Evolutionary conservation across 2,329 filamentous ascomycete genomes (phyloP), one percentile per base, ranked within the genome.

Genomic region (Acrocalymma vagum): DNA sequence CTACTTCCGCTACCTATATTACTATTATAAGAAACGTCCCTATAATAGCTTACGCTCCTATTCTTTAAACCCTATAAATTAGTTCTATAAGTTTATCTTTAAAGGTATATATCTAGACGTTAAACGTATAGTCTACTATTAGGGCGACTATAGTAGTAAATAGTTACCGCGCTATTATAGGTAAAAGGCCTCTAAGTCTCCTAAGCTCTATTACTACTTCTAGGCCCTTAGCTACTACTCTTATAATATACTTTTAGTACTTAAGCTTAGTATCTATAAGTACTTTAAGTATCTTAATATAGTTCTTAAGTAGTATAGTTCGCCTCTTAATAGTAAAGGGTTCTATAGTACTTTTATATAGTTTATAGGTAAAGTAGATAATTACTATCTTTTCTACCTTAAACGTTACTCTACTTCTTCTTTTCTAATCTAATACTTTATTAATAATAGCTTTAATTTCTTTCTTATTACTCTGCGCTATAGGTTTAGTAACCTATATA

Each of bases 321-420:
- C 39, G 34, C n/a, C 38, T 38, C 25, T 42, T 42, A n/a, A 50
- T 33, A 7, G 16, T 14, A 10, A 42, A 9, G 7, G 30, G 13
- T 14, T 23, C 11, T 3, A 16, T 18, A 5, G 35, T 27, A 16
- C 31, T 24, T 24, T 37, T 42, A 14, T 32, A 31, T 25, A 31
- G 14, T 33, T 31, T 64, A 27, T 51, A 35, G 9, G 63, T 61
- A 40, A 71, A 65, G 51, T 70, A 53, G 53, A 69, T 66, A 26
- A 67, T 59, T 9, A 50, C 49, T 34, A 58, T 71, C 54, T 70
- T 70, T 13, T 62, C 54, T 14, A 53, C 58, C 42, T 67, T 49
- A 47, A 70, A 70, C 8, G 45, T 55, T 17, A 60, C 62, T 27
- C 66, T 55, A 45, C 63, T 67, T 11, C 50, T 58, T 11, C 37